Base-by-base conservation (phyloP, 495 filamentous ascomycete genomes). In the Talaromyces nanjingensis region DNA sequence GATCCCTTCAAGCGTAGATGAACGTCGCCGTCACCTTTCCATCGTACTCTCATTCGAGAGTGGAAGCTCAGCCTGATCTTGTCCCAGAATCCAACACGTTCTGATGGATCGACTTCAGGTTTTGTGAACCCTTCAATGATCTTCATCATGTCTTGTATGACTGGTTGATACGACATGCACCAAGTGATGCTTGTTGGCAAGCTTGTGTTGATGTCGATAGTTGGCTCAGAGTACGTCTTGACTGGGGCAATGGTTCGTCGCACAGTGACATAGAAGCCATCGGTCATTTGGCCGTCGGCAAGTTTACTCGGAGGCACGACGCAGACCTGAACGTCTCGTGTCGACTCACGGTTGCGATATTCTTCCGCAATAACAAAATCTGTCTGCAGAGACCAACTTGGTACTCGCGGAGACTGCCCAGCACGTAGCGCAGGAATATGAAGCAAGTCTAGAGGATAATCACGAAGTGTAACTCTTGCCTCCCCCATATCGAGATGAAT, bases 111-210 rank as follows among this genome's bases (percentile, higher is more conserved):
- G 45, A 96, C 80, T 66, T 96, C 92, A 4, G 91, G 90, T 68
- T 98, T 99, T 9, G 93, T 96, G 76, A 99, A 97, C 0, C 89
- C 89, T 78, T 99, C 94, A 64, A 99, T 91, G 25, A 96, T 91
- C 86, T 98, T 97, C 94, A 99, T 99, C 91, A 97, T 97, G 69
- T 99, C 94, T 74, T 99, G 94, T 61, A 99, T 97, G 11, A 93
- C 96, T 27, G 94, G 94, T 66, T 99, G 94, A 70, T 98, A 98
- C 0, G 94, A 96, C 63, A 92, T 90, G 45, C 93, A 91, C 94
- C 94, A 99, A 33, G 92, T 97, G 59, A 98, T 93, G 62, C 89
- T 86, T 7, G 94, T 99, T 8, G 96, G 88, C 65, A 91, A 84
- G 64, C 87, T 88, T 4, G 93, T 97, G 71, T 97, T 93, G 70